Evolutionary conservation across 495 filamentous ascomycete species (phyloP).

Genomic region (Pseudevernia furfuracea): DNA sequence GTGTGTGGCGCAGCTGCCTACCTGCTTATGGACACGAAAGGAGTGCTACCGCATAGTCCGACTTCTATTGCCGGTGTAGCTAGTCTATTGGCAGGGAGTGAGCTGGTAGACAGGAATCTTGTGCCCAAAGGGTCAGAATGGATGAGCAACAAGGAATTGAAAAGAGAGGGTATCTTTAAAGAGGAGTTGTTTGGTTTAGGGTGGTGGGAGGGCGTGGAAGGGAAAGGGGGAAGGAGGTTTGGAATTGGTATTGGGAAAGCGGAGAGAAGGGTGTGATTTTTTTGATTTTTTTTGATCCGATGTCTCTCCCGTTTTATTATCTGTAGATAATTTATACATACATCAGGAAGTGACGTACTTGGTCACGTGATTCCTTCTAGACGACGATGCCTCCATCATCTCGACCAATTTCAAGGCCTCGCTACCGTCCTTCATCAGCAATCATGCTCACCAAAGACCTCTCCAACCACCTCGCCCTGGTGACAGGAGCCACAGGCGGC

Average conservation of each 20-base stretch:
- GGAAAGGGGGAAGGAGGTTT: background rate
- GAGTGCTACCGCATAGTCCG: background rate
- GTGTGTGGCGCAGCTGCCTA: background rate
- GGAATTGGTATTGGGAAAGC: background rate
- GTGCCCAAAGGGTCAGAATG: background rate
- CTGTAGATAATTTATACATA: background rate
- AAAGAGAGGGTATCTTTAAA: background rate
- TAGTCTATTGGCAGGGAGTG: background rate
- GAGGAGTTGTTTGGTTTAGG: background rate
- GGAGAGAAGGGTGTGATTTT: background rate
- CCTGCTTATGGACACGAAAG: background rate
- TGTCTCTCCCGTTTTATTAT: background rate
- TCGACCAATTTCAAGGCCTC: background rate
- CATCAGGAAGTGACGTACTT: background rate
- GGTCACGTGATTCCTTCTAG: background rate
- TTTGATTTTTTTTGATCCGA: background rate
- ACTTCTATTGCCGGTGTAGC: background rate
- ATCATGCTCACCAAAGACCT: conserved; percentile 2
- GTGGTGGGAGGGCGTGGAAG: background rate
- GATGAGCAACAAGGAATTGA: background rate
- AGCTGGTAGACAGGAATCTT: background rate
- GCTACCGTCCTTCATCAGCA: background rate
- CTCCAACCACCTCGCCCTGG: conserved; percentile 35
- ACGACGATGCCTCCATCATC: no score
- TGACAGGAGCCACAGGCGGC: conserved; percentile 49